phyloP scores from a whole-genome alignment of 768 basidiomycete species.

The Pulveroboletus sp. region DNA sequence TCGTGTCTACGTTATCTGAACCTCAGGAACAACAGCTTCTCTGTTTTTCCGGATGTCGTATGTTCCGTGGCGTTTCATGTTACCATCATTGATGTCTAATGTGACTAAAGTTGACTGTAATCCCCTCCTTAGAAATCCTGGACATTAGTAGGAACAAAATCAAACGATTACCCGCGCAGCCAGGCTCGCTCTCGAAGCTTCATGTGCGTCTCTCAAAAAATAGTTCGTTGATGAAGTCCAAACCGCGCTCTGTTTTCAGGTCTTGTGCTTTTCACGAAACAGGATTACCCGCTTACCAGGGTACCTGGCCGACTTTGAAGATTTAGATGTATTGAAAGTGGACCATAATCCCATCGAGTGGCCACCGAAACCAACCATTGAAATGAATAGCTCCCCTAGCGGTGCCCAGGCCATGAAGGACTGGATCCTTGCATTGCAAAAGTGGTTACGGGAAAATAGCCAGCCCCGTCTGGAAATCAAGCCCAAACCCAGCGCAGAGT shows the following conservation, averaged over 20 bases:
- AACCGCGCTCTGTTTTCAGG: conserved; percentile 40
- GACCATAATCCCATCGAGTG: conserved; percentile 94
- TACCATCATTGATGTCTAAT: conserved; percentile 8
- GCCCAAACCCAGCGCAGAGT: conserved; percentile 43
- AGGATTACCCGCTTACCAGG: conserved; percentile 72
- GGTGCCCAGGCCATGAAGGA: conserved; percentile 54
- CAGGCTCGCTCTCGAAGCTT: conserved; percentile 74
- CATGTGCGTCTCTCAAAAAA: conserved; percentile 44
- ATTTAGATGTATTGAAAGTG: conserved; percentile 74
- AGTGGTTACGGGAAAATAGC: conserved; percentile 64
- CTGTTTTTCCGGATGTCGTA: conserved; percentile 83
- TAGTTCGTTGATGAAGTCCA: neutral
- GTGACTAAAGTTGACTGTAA: conserved; percentile 60
- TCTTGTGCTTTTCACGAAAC: conserved; percentile 84
- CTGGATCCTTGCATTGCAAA: conserved; percentile 69
- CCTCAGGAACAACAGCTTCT: conserved; percentile 78
- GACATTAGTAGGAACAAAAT: conserved; percentile 94
- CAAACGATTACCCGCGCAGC: conserved; percentile 67
- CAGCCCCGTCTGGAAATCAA: conserved; percentile 29
- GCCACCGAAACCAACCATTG: conserved; percentile 67
- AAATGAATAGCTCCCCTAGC: conserved; percentile 37
- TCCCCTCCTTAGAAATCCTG: conserved; percentile 87
- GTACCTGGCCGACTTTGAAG: conserved; percentile 69
- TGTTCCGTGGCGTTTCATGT: conserved; percentile 29
- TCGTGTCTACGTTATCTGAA: conserved; percentile 80